Conservation (phyloP, 1,139 yeast genomes). For the Yamadazyma oceani region DNA sequence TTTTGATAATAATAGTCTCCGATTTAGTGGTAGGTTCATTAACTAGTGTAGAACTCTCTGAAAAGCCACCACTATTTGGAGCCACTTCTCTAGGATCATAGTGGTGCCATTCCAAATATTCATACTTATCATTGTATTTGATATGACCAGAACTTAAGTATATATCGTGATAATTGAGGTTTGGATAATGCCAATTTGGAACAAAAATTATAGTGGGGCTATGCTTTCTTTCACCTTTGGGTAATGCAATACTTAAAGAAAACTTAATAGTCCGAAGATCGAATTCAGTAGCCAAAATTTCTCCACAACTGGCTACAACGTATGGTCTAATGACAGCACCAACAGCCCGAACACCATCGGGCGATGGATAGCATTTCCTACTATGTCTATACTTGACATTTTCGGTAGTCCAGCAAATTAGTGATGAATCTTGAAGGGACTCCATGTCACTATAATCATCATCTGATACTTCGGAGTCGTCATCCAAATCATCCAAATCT, state of each 20-base stretch:
- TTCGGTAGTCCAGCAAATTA: constrained; percentile 23
- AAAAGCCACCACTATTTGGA: constrained; percentile 5
- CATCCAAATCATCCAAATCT: constrained; percentile 10
- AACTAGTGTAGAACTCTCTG: constrained; percentile 15
- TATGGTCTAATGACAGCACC: constrained; percentile 75
- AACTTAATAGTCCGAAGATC: constrained; percentile 50
- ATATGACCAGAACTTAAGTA: constrained; percentile 57
- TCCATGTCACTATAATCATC: constrained; percentile 15
- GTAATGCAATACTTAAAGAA: constrained; percentile 41
- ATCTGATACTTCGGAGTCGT: constrained; percentile 12
- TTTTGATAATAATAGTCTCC: constrained; percentile 40
- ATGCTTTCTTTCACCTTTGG: constrained; percentile 11
- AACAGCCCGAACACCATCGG: constrained; percentile 68
- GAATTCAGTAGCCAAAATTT: constrained; percentile 50
- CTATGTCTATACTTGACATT: constrained; percentile 23
- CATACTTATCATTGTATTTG: constrained; percentile 48
- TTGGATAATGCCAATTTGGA: constrained; percentile 69
- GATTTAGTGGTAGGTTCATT: constrained; percentile 11
- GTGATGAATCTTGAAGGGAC: constrained; percentile 18
- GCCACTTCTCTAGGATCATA: constrained; percentile 18
- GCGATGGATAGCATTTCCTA: constrained; percentile 40
- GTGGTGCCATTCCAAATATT: constrained; percentile 73
- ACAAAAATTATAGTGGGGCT: constrained; percentile 60
- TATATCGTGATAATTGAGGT: constrained; percentile 43
- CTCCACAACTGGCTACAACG: constrained; percentile 61